These are phyloP conservation scores for Jamesozyma jinghongensis DNA, from an alignment of 805 yeast species.

Conservation along the genomic window DNA sequence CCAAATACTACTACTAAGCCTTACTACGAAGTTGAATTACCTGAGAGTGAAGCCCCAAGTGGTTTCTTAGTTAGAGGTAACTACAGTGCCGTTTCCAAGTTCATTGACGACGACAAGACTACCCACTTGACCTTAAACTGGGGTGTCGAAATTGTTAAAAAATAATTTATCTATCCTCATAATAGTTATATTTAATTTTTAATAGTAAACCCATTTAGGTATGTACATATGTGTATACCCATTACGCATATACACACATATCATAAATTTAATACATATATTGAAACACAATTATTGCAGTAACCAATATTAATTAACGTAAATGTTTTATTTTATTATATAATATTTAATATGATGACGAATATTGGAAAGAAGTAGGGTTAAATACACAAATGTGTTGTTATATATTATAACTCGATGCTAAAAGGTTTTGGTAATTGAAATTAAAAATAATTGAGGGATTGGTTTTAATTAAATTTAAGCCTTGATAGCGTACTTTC, in stretches of 20 bases:
- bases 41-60: constrained; percentile 80
- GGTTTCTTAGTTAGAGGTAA: constrained; percentile 84
- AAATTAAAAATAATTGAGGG: too few species aligned
- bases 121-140: constrained; percentile 71
- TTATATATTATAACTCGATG: neutral
- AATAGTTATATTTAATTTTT: too few species aligned
- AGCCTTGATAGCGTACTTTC: constrained; percentile 98
- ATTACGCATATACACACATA: too few species aligned
- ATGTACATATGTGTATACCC: too few species aligned
- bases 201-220: too few species aligned
- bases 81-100: constrained; percentile 72
- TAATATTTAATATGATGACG: neutral
- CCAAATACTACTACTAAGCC: constrained; percentile 81
- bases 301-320: neutral
- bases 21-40: constrained; percentile 52
- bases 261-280: too few species aligned
- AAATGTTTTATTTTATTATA: neutral
- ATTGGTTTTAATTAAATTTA: constrained; percentile 32
- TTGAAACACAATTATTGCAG: too few species aligned
- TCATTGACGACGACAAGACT: constrained; percentile 76
- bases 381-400: neutral
- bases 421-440: neutral
- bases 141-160: constrained; percentile 75
- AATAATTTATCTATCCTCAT: too few species aligned
- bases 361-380: neutral